Conservation (phyloP, 2,329 filamentous ascomycete species). For the Ophiostoma sp. region DNA sequence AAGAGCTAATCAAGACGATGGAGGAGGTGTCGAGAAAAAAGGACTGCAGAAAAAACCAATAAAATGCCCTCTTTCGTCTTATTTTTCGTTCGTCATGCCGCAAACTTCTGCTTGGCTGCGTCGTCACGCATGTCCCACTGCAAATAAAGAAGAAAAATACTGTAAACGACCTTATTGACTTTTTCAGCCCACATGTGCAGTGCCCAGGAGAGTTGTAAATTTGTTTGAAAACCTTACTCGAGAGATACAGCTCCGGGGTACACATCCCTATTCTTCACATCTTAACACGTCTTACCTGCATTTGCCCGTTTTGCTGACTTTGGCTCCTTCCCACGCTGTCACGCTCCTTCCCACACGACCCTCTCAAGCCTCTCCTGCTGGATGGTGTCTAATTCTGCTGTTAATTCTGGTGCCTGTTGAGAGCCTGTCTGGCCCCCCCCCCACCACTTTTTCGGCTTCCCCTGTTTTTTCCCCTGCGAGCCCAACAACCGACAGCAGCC, state of each 20-base stretch:
- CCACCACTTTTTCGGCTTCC: conserved; percentile 11
- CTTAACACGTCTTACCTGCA: neutral
- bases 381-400: neutral
- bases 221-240: neutral
- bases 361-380: neutral
- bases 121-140: neutral
- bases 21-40: neutral
- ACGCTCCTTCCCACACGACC: neutral
- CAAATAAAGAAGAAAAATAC: neutral
- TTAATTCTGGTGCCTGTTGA: neutral
- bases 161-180: neutral
- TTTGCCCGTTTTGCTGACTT: conserved; percentile 2
- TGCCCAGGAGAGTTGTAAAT: neutral
- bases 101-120: neutral
- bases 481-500: neutral
- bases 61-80: neutral
- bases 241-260: neutral
- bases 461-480: conserved; percentile 7
- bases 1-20: neutral
- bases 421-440: neutral
- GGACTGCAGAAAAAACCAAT: neutral
- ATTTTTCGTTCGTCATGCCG: neutral
- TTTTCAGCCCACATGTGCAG: neutral
- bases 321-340: neutral
- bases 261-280: neutral